Conservation (phyloP, 108 stramenopile genomes). For the Nitzschia palea region DNA sequence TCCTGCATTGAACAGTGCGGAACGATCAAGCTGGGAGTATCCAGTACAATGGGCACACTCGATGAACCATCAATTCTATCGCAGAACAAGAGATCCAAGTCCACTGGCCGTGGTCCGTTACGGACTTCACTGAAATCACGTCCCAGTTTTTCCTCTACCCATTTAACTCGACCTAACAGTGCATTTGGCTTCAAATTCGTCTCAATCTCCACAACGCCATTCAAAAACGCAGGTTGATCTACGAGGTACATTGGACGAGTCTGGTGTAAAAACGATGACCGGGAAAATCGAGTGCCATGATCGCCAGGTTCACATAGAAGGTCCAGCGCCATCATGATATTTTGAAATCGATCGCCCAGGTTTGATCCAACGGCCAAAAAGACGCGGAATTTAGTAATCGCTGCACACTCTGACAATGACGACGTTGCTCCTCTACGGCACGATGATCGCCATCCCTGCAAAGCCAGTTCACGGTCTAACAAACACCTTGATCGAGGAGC, state of each 20-base stretch:
- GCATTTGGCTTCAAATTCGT: conserved; percentile 55
- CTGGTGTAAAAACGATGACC: conserved; percentile 75
- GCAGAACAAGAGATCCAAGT: conserved; percentile 86
- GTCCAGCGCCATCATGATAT: conserved; percentile 53
- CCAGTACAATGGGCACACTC: conserved; percentile 35
- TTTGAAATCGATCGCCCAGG: conserved; percentile 61
- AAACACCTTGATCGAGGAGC: no score
- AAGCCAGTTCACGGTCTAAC: no score
- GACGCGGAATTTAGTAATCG: no score
- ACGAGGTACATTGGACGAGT: conserved; percentile 87
- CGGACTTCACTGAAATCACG: conserved; percentile 52
- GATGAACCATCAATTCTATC: conserved; percentile 13
- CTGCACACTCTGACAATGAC: neutral
- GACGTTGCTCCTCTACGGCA: no score
- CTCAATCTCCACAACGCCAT: conserved; percentile 81
- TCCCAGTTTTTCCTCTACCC: conserved; percentile 65
- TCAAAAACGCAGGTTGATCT: conserved; percentile 85
- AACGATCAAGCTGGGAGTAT: conserved; percentile 53
- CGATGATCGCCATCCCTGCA: no score
- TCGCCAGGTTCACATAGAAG: conserved; percentile 33
- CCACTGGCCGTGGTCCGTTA: conserved; percentile 88
- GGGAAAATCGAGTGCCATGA: conserved; percentile 28
- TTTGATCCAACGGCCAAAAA: conserved; percentile 88
- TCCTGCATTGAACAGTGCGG: conserved; percentile 89
- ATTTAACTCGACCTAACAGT: conserved; percentile 58